Evolutionary conservation across 2,329 filamentous ascomycete genomes (phyloP), one percentile per base, ranked within the genome.

Genomic region (Alternaria conjuncta): DNA sequence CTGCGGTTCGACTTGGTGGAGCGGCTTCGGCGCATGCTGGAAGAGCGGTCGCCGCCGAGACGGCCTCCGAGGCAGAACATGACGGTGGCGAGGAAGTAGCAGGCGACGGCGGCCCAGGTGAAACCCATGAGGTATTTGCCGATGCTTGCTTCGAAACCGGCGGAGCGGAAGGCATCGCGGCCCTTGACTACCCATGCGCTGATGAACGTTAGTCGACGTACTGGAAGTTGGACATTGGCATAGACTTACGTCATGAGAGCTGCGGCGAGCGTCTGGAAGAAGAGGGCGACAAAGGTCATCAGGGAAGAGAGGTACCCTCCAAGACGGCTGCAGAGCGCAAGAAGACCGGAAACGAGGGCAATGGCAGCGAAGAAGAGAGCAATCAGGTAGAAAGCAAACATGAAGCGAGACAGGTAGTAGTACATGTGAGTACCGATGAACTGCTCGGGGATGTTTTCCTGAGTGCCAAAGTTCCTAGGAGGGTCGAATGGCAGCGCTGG

Each of bases 361-460:
- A 88, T 60, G 51, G 87, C 85, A 66, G 88, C 87, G 79, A 97
- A 96, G 84, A 97, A 89, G 41, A 97, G 87, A 18, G 89, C 88
- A 69, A 98, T 90, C 60, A 98, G 84, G 83, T 92, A 92, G 81
- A 97, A 96, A 41, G 94, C 93, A 87, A 95, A 98, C 80, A 93
- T 91, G 84, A 97, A 97, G 44, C 95, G 89, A 83, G 93, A 96
- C 77, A 96, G 86, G 82, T 94, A 93, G 83, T 87, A 98, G 84
- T 90, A 97, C 66, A 84, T 87, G 70, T 89, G 84, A 10, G 83
- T 81, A 41, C 84, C 84, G 57, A 87, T 77, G 67, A 91, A 88
- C 30, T 80, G 72, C 30, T 75, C 50, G 2, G 88, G 88, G 2
- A 90, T 80, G 62, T 86, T 86, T 2, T 73, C 67, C 3, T 79